These are phyloP conservation scores for Ceratocystis diversiconidia DNA, from an alignment of 2,329 filamentous ascomycete genomes.

Conservation along the genomic window DNA sequence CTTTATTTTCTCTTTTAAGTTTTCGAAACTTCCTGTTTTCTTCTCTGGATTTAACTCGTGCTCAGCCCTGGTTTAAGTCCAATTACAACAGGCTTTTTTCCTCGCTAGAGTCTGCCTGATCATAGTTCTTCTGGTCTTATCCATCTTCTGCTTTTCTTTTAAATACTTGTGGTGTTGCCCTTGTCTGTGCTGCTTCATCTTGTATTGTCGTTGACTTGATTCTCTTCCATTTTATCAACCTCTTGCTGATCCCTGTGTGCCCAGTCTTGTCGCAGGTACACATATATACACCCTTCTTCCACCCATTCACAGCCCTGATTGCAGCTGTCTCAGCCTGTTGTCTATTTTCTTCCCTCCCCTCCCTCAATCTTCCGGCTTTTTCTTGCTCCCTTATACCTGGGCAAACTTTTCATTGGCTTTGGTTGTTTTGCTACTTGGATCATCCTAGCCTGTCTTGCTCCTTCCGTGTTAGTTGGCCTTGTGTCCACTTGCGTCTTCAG, in stretches of 20 bases:
- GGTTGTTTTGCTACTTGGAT: neutral
- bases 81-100: neutral
- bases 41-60: neutral
- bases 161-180: neutral
- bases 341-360: neutral
- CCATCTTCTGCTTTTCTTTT: neutral
- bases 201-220: neutral
- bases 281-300: neutral
- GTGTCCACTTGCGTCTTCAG: neutral
- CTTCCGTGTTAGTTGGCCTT: neutral
- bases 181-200: neutral
- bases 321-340: neutral
- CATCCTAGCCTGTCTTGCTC: neutral
- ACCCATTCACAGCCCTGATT: neutral
- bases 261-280: neutral
- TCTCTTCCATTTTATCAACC: neutral
- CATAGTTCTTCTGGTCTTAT: neutral
- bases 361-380: neutral
- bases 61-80: neutral
- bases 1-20: slow-evolving; percentile 5
- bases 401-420: neutral
- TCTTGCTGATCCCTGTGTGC: neutral
- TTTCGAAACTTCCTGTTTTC: slow-evolving; percentile 3
- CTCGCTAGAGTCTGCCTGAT: neutral
- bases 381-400: neutral